Base-by-base conservation (phyloP, 352 stramenopile species). In the Phytophthora pseudosyringae region DNA sequence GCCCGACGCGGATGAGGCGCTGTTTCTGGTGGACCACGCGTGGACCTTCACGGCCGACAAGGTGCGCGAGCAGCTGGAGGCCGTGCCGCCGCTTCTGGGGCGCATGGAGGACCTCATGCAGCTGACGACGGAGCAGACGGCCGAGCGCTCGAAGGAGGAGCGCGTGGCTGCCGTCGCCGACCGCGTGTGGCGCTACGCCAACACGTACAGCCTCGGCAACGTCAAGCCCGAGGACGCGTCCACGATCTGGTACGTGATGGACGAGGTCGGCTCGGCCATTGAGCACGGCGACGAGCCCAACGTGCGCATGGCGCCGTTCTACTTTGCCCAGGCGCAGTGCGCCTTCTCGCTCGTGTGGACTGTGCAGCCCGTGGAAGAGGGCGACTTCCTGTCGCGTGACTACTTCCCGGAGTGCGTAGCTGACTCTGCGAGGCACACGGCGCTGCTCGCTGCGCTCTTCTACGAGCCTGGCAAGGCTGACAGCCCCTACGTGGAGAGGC, bases 211-310 rank as follows among this genome's bases (percentile, higher is more conserved):
- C 18, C 64, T 86, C 32, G 75, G 75, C 26, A 78, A 80, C 39
- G 50, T 75, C 9, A 77, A 74, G 40, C 75, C 69, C 5, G 77
- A 81, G 58, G 69, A 81, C 13, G 56, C 69, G 16, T 69, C 69
- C 33, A 58, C 77, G 25, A 86, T 83, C 46, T 86, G 77, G 75
- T 86, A 86, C 59, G 65, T 86, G 43, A 83, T 86, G 77, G 77
- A 86, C 47, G 75, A 86, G 61, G 77, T 86, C 36, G 77, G 77
- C 35, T 82, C 72, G 21, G 77, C 72, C 6, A 83, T 86, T 43
- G 77, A 86, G 45, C 77, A 86, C 57, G 49, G 49, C 10, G 55
- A 81, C 33, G 65, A 62, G 7, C 72, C 75, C 39, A 86, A 80
- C 32, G 67, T 86, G 39, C 63, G 66, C 25, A 86, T 86, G 77